A percentile compares a stretch with the other conserved stretches of the same genome.
These are phyloP conservation scores for Venturia carpophila DNA, from an alignment of 2,329 filamentous ascomycete genomes.

Conservation along the genomic window DNA sequence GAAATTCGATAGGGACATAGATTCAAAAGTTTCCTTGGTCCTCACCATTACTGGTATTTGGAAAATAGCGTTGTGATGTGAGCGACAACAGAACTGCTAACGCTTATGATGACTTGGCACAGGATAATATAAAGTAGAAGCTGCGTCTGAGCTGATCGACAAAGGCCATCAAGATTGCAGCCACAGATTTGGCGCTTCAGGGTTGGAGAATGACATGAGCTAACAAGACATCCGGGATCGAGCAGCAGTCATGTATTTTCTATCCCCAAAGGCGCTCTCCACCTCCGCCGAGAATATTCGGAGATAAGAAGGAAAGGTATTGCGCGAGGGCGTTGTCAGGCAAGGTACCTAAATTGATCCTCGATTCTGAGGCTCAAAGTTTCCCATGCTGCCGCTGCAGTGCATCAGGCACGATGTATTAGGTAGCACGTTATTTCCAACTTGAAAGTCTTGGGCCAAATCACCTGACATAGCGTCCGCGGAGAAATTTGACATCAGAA, in stretches of 20 bases:
- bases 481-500: background rate
- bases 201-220: no score
- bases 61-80: background rate
- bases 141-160: background rate
- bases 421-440: no score
- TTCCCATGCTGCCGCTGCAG: no score
- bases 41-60: background rate
- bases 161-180: background rate
- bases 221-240: no score
- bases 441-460: background rate
- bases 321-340: no score
- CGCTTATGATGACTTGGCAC: background rate
- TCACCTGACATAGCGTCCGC: background rate
- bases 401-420: no score
- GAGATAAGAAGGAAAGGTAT: no score
- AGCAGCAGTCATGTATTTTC: no score
- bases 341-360: no score
- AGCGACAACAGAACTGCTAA: background rate
- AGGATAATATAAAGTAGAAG: background rate
- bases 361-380: no score
- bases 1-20: background rate
- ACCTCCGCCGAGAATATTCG: no score
- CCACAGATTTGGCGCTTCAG: background rate
- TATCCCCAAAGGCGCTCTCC: no score
- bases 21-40: conserved; percentile 10